Evolutionary conservation across 345 rosid genomes (phyloP).

Genomic region (Microthlaspi erraticum): DNA sequence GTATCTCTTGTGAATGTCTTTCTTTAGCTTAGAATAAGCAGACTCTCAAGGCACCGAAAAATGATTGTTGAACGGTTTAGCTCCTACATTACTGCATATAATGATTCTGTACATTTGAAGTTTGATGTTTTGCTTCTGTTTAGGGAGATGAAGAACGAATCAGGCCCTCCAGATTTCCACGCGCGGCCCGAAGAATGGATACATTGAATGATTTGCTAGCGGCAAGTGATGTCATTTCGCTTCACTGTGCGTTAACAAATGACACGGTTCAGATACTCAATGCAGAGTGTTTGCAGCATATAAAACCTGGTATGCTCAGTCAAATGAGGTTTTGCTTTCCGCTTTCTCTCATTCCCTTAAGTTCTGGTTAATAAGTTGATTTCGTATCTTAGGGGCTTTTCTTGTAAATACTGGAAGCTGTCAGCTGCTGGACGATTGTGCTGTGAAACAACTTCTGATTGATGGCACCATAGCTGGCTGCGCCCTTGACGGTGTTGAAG

Average conservation of each 20-base stretch:
- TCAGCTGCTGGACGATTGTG: conserved; percentile 94
- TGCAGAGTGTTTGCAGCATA: conserved; percentile 95
- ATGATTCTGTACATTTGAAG: background rate
- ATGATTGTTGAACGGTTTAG: too few species aligned
- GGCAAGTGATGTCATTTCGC: conserved; percentile 94
- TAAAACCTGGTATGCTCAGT: conserved; percentile 75
- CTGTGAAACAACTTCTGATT: conserved; percentile 88
- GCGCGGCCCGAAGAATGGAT: conserved; percentile 97
- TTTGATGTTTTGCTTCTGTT: conserved; percentile 29
- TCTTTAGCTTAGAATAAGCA: background rate
- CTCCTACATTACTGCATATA: too few species aligned
- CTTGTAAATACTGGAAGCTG: conserved; percentile 97
- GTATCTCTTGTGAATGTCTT: background rate
- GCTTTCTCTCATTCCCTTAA: conserved; percentile 19
- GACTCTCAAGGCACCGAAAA: too few species aligned
- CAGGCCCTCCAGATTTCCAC: conserved; percentile 72
- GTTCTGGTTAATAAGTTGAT: background rate
- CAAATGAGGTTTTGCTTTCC: conserved; percentile 8
- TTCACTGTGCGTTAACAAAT: conserved; percentile 85
- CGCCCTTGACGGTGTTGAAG: conserved; percentile 98
- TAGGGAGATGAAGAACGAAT: conserved; percentile 72
- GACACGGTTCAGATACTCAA: conserved; percentile 92
- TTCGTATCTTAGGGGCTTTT: conserved; percentile 73
- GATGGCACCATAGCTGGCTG: conserved; percentile 97
- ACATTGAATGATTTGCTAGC: conserved; percentile 94